Evolutionary conservation across 2,329 filamentous ascomycete genomes (phyloP).

Genomic region (Neonectria hederae): DNA sequence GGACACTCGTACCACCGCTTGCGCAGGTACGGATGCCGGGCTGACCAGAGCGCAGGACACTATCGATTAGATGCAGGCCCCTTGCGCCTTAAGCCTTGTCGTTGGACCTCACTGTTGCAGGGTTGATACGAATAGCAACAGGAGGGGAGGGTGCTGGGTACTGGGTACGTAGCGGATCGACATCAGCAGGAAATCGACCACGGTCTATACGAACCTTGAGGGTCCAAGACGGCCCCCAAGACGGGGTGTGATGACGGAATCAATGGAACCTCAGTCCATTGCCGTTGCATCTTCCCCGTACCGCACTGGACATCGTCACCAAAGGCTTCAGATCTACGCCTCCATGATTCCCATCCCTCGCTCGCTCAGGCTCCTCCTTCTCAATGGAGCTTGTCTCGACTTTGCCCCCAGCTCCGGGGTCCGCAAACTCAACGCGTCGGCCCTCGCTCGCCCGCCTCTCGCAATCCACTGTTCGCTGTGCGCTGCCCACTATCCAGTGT

Average conservation of each 20-base stretch:
- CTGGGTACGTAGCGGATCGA: slow-evolving; percentile 16
- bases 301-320: neutral
- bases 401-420: neutral
- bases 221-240: neutral
- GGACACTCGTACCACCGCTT: slow-evolving; percentile 36
- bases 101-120: slow-evolving; percentile 7
- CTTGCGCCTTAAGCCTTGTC: slow-evolving; percentile 10
- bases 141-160: slow-evolving; percentile 8
- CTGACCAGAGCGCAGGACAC: slow-evolving; percentile 28
- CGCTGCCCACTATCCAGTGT: neutral
- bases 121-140: slow-evolving; percentile 26
- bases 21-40: slow-evolving; percentile 39
- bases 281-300: neutral
- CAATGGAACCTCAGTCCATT: slow-evolving; percentile 17
- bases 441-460: neutral
- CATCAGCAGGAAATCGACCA: slow-evolving; percentile 23
- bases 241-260: slow-evolving; percentile 18
- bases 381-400: neutral
- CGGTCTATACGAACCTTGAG: slow-evolving; percentile 22
- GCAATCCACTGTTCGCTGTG: neutral
- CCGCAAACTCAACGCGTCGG: slow-evolving; percentile 7
- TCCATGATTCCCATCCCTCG: slow-evolving; percentile 1
- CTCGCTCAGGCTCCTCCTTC: neutral
- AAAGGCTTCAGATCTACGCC: slow-evolving; percentile 8
- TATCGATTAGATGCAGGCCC: slow-evolving; percentile 26